Conservation (phyloP, 2,329 filamentous ascomycete species). For the Botrytis galanthina region DNA sequence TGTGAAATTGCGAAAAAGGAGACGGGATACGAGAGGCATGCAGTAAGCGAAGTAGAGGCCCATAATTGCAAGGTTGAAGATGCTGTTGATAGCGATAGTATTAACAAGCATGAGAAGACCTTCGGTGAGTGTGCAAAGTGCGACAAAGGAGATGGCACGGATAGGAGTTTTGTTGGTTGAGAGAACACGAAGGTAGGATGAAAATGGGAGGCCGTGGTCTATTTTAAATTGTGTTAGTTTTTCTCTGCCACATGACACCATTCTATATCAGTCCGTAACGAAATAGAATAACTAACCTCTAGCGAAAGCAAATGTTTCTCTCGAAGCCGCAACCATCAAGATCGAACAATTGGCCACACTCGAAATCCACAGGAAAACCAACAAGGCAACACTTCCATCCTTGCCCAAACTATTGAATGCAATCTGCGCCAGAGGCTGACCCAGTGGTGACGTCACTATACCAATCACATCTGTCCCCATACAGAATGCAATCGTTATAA, state of each 20-base stretch:
- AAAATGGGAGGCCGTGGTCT: constrained; percentile 39
- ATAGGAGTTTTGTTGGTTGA: constrained; percentile 35
- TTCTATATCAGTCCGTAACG: background rate
- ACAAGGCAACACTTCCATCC: constrained; percentile 45
- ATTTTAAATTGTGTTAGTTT: background rate
- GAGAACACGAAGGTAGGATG: constrained; percentile 34
- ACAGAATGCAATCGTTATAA: constrained; percentile 56
- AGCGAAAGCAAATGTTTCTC: constrained; percentile 38
- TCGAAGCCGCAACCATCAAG: constrained; percentile 37
- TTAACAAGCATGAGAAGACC: constrained; percentile 40
- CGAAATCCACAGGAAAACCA: constrained; percentile 36
- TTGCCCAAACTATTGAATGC: constrained; percentile 57
- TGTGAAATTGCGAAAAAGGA: constrained; percentile 35
- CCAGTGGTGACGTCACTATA: constrained; percentile 48
- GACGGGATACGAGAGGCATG: constrained; percentile 37
- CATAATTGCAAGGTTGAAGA: constrained; percentile 40
- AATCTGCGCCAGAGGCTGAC: constrained; percentile 55
- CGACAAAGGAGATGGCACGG: constrained; percentile 36
- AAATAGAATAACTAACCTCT: constrained; percentile 29
- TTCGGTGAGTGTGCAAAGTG: constrained; percentile 33
- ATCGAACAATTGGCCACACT: constrained; percentile 38
- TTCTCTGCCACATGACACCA: background rate
- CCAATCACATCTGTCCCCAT: constrained; percentile 48
- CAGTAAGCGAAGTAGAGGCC: constrained; percentile 40
- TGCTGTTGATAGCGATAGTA: constrained; percentile 38